Base-by-base conservation (phyloP, 2,329 filamentous ascomycete genomes). In the Phaeoacremonium minimum region DNA sequence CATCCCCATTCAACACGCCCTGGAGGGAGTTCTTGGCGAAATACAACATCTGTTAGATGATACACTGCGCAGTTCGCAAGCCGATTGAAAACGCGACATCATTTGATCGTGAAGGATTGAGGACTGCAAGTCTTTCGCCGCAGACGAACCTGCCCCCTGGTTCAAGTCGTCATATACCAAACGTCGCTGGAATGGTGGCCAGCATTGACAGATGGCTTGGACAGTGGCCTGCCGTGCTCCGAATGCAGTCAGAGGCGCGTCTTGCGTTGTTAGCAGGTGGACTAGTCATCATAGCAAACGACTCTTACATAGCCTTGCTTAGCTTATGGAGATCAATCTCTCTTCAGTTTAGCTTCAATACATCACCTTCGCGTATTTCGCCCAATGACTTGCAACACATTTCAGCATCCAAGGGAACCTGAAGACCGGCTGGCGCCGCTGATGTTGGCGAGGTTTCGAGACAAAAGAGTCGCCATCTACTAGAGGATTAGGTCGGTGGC, bases 111-210 rank as follows among this genome's bases (percentile, higher is more conserved):
- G 61, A 67, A 6, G 77, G 76, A 0, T 51, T 69, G n/a, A 40
- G 48, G 4, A 60, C 72, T 3, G 61, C 80, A 17, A 73, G 75
- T 5, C 53, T 80, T 7, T 44, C 48, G 5, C 50, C 55, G 4
- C 42, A 52, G 1, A 49, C 53, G 1, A 69, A 67, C 34, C 36
- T 55, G 2, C 57, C 83, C 0, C 83, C 83, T 0, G 77, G 76
- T 0, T 83, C 80, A 2, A 53, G 66, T 0, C 53, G 64, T 0
- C 51, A 51, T 0, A 77, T 82, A 0, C 84, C 83, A 1, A 85
- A 80, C 51, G 70, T 87, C 22, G 80, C 83, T 2, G 79, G 71
- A 3, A 77, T 89, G 46, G 85, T 89, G 4, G 81, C 83, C 4
- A 85, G 73, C 9, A 55, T 78, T 3, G 79, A 87, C 46, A 53